These are phyloP conservation scores for Kwoniella sp. DNA, from an alignment of 768 basidiomycete species.

Conservation along the genomic window DNA sequence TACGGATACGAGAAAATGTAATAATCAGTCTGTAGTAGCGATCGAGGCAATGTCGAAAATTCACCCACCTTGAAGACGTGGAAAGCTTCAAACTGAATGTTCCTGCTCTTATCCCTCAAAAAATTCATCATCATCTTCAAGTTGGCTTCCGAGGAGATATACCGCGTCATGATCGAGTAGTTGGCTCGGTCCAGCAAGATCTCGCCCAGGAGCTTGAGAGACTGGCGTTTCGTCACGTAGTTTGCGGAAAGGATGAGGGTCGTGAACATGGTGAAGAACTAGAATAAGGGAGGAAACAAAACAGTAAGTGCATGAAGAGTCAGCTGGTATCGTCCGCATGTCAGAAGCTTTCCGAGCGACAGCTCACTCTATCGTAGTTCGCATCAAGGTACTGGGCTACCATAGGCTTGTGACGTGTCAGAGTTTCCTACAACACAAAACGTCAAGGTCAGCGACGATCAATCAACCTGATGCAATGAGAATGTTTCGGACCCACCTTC, in stretches of 20 bases:
- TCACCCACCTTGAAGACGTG: constrained; percentile 95
- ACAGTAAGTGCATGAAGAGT: not conserved
- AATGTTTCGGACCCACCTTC: constrained; percentile 60
- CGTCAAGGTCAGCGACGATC: constrained; percentile 16
- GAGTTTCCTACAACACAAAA: constrained; percentile 74
- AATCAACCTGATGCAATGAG: not conserved
- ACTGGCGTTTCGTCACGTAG: constrained; percentile 99
- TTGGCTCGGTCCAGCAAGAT: constrained; percentile 97
- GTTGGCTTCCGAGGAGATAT: constrained; percentile 92
- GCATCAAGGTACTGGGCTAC: constrained; percentile 94
- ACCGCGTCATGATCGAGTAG: constrained; percentile 97
- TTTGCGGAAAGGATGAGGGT: constrained; percentile 89
- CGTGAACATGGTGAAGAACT: constrained; percentile 97
- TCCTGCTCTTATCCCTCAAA: constrained; percentile 95
- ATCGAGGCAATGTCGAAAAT: not conserved
- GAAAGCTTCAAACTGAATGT: constrained; percentile 99
- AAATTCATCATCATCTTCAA: constrained; percentile 99
- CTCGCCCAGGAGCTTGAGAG: constrained; percentile 94
- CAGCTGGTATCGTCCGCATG: constrained; percentile 13
- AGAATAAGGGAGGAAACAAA: not conserved
- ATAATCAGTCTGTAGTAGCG: not conserved
- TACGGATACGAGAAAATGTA: not conserved
- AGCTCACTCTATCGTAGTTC: constrained; percentile 89
- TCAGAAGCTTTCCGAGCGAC: no score
- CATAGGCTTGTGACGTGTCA: constrained; percentile 97